Evolutionary conservation across 2,329 filamentous ascomycete genomes (phyloP).

Genomic region (Sporothrix phasma): DNA sequence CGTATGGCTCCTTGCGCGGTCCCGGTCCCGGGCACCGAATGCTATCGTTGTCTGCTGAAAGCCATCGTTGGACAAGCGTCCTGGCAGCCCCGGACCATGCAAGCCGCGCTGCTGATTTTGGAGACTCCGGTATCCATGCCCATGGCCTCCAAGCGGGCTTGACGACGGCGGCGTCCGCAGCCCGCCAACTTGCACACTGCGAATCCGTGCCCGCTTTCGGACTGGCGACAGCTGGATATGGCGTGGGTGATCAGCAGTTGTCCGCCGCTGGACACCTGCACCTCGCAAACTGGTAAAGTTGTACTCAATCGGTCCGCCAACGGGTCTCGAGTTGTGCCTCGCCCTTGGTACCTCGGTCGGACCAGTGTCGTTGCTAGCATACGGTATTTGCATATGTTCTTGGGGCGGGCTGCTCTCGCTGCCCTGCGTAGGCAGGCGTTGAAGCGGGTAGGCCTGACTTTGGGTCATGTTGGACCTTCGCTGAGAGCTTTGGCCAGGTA

Average conservation of each 20-base stretch:
- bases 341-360: not conserved
- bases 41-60: constrained; percentile 15
- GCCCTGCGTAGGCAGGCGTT: not conserved
- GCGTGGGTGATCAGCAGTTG: not conserved
- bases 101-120: not conserved
- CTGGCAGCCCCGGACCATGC: not conserved
- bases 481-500: not conserved
- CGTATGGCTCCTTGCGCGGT: too few relatives aligned
- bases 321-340: not conserved
- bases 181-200: not conserved
- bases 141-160: not conserved
- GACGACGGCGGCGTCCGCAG: constrained; percentile 16
- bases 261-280: not conserved
- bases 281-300: not conserved
- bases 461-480: not conserved
- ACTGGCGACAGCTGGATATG: not conserved
- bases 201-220: not conserved
- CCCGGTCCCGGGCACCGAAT: not conserved
- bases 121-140: not conserved
- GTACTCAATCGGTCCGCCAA: not conserved
- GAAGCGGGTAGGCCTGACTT: not conserved
- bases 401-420: not conserved
- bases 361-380: not conserved
- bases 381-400: not conserved
- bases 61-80: constrained; percentile 2